Base-by-base conservation (phyloP, 352 stramenopile genomes). In the Phytophthora meadii region DNA sequence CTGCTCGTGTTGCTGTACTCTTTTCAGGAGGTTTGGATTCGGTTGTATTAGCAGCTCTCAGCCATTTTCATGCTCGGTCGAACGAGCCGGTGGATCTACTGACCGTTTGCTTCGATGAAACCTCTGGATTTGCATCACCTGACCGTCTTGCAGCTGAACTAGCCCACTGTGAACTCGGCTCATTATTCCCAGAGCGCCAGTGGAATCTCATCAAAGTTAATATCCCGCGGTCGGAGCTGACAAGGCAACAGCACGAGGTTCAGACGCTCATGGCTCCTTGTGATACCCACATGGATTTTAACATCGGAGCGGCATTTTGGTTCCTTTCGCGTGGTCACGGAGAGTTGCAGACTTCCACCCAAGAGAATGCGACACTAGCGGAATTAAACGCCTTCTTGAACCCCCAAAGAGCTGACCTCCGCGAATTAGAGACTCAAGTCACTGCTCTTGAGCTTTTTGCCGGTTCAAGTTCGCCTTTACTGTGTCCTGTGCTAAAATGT, bases 21-120 rank as follows among this genome's bases (percentile, higher is more conserved):
- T 99, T 99, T 80, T 99, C 95, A 4, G 97, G 97, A 27, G 97
- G 97, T 3, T 77, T 99, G 22, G 97, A 99, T 75, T 99, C 94
- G 5, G 90, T 97, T 5, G 87, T 99, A 27, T 68, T 99, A 19
- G 96, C 97, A 28, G 92, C 91, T 6, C 79, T 99, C 24, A 76
- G 82, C 22, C 82, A 98, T 68, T 82, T 88, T 42, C 81, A 97
- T 54, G 57, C 76, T 17, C 77, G 76, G 12, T 19, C 22, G 5
- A 45, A 67, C 25, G 79, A 96, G 47, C 70, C 90, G 5, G 90
- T 99, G 40, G 93, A 98, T 65, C 72, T 99, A 46, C 81, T 98
- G 34, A 98, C 98, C 67, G 92, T 99, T 1, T 98, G 93, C 52
- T 99, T 99, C 72, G 92, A 97, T 73, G 52, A 65, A 22, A 68